Conservation (phyloP, 805 yeast genomes). For the Saccharomycodes ludwigii region DNA sequence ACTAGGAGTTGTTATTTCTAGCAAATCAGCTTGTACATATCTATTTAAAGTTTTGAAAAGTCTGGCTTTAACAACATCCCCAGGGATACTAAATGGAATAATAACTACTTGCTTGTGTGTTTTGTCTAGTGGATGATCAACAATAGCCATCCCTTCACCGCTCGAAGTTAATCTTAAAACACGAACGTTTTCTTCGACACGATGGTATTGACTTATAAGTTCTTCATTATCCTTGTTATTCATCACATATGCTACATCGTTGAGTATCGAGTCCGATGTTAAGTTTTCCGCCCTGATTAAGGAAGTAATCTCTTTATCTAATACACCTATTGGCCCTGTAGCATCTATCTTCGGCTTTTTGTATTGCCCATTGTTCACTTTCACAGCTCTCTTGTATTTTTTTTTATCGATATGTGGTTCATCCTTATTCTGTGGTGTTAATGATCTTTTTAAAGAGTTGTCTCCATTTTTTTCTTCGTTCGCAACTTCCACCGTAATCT, state of each 20-base stretch:
- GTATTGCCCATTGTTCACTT: constrained; percentile 37
- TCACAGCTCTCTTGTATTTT: constrained; percentile 15
- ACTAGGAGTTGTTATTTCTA: constrained; percentile 36
- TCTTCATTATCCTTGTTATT: constrained; percentile 29
- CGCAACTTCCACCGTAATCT: neutral
- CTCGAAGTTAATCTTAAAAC: constrained; percentile 53
- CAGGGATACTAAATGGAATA: constrained; percentile 82
- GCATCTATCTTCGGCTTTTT: constrained; percentile 55
- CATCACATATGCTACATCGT: constrained; percentile 61
- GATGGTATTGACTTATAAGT: constrained; percentile 37
- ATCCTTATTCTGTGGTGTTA: constrained; percentile 4
- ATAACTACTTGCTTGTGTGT: constrained; percentile 47
- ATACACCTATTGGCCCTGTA: constrained; percentile 71
- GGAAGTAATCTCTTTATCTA: constrained; percentile 59
- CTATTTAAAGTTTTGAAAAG: constrained; percentile 69
- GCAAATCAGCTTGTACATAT: constrained; percentile 64
- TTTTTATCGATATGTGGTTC: neutral
- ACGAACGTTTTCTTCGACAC: constrained; percentile 44
- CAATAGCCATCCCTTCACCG: constrained; percentile 78
- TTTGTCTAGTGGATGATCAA: constrained; percentile 43
- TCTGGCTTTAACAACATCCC: constrained; percentile 59
- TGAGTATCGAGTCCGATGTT: constrained; percentile 34
- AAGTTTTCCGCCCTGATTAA: constrained; percentile 34
- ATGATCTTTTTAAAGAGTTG: neutral
- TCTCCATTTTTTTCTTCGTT: neutral